Evolutionary conservation across 1,284 basidiomycete species (phyloP), one percentile per base, ranked within the genome.

Genomic region (Sparassis latifolia): DNA sequence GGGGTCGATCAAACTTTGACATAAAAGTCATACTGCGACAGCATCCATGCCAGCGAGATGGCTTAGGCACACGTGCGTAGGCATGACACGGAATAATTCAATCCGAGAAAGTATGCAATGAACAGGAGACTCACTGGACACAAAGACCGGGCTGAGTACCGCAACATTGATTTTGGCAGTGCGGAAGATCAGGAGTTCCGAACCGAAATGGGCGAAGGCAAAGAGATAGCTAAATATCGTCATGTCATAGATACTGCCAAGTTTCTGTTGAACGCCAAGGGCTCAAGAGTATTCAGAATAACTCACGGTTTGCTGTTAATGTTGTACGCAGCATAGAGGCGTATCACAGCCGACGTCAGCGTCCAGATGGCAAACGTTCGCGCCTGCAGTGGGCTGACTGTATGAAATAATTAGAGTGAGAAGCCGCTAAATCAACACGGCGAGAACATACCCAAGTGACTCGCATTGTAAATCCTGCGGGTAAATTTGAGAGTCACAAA

Each of bases 301-400:
- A 71, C 86, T 62, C 66, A 93, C 93, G 75, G 71, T 69, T 88
- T 89, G 60, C 82, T 74, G 49, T 84, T 72, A 56, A 97, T 88
- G 63, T 97, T 77, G 69, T 93, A 96, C 5, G 94, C 91, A 9
- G 91, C 89, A 60, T 92, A 92, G 44, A 77, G 72, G 30, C 94
- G 82, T 44, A 97, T 80, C 30, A 88, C 70, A 10, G 89, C 89
- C 3, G 91, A 83, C 20, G 87, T 85, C 49, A 93, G 69, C 0
- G 93, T 96, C 93, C 94, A 97, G 1, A 82, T 76, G 2, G 79
- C 92, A 64, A 96, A 96, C 1, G 92, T 89, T 41, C 94, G 80
- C 33, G 90, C 87, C 55, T 94, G 89, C 10, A 97, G 76, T 10
- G 77, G 70, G 6, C 87, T 93, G 27, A 97, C 94, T 95, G 67